A percentile compares a stretch with the other conserved stretches of the same genome.
These are phyloP conservation scores for Aristolochia californica DNA, from an alignment of 164 flowering plant species.

Conservation along the genomic window DNA sequence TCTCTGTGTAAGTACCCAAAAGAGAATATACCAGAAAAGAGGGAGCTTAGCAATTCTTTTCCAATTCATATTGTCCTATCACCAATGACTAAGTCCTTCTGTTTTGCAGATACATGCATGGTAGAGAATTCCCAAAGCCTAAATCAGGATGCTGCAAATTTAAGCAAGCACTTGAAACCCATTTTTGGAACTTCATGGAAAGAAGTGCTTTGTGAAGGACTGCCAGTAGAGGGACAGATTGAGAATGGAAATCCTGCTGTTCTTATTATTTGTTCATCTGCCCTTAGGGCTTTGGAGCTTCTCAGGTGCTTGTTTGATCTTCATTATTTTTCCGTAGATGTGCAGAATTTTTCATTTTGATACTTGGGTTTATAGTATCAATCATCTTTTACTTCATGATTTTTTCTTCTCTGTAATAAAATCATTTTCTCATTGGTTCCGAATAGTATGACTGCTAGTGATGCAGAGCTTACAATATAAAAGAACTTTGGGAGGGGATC, in stretches of 20 bases:
- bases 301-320: slow-evolving; percentile 35
- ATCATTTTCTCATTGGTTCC: no score
- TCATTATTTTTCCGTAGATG: background rate
- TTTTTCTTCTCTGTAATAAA: no score
- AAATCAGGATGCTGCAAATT: slow-evolving; percentile 31
- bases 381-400: no score
- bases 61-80: background rate
- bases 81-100: slow-evolving; percentile 5
- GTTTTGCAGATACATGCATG: slow-evolving; percentile 41
- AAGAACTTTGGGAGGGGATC: no score
- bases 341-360: no score
- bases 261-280: slow-evolving; percentile 64
- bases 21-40: no score
- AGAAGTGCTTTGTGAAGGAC: slow-evolving; percentile 42
- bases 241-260: slow-evolving; percentile 76
- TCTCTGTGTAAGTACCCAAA: no score
- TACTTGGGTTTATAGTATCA: no score
- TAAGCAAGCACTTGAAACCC: slow-evolving; percentile 45
- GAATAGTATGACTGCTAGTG: no score
- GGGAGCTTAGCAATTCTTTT: no score
- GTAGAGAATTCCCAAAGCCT: slow-evolving; percentile 33
- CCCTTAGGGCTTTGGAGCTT: slow-evolving; percentile 68
- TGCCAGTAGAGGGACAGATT: slow-evolving; percentile 45
- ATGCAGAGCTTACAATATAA: no score
- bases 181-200: slow-evolving; percentile 70